phyloP scores from a whole-genome alignment of 1,284 basidiomycete genomes.

The Rhodotorula sp. region DNA sequence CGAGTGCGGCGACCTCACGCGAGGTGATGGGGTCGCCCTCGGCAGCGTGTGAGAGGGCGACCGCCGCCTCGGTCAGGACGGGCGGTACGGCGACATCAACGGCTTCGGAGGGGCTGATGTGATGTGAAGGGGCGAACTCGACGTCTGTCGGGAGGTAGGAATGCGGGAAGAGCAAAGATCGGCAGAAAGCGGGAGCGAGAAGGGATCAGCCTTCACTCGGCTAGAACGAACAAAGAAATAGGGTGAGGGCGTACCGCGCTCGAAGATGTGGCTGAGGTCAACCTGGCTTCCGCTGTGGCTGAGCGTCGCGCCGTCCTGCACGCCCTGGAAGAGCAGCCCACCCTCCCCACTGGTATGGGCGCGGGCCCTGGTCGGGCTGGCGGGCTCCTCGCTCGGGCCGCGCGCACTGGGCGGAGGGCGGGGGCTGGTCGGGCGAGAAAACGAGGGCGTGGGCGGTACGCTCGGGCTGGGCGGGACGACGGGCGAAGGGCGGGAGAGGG shows the following conservation, averaged over 20 bases:
- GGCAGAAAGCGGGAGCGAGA: background rate
- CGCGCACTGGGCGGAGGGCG: constrained; percentile 1
- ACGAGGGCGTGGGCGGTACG: constrained; percentile 17
- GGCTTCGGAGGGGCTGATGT: constrained; percentile 40
- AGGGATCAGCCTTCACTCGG: too few relatives aligned
- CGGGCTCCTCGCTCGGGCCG: constrained; percentile 11
- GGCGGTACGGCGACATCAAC: constrained; percentile 44
- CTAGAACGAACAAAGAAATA: background rate
- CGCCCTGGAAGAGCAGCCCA: background rate
- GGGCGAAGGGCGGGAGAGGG: constrained; percentile 17
- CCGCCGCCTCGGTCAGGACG: constrained; percentile 38
- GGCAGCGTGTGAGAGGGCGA: constrained; percentile 26
- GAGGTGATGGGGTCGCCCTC: constrained; percentile 23
- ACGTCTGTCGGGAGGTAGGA: constrained; percentile 28
- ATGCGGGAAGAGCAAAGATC: background rate
- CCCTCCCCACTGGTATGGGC: background rate
- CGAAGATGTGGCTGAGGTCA: constrained; percentile 42
- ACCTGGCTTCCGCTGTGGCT: constrained; percentile 21
- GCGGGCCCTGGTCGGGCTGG: constrained; percentile 16
- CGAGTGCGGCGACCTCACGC: constrained; percentile 29
- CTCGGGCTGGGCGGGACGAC: constrained; percentile 24
- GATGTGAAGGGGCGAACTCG: constrained; percentile 41
- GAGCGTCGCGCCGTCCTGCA: background rate
- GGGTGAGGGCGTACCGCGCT: constrained; percentile 35
- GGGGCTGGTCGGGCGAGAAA: constrained; percentile 25